These are phyloP conservation scores for Cladophialophora yegresii DNA, from an alignment of 2,329 filamentous ascomycete species.

Conservation along the genomic window DNA sequence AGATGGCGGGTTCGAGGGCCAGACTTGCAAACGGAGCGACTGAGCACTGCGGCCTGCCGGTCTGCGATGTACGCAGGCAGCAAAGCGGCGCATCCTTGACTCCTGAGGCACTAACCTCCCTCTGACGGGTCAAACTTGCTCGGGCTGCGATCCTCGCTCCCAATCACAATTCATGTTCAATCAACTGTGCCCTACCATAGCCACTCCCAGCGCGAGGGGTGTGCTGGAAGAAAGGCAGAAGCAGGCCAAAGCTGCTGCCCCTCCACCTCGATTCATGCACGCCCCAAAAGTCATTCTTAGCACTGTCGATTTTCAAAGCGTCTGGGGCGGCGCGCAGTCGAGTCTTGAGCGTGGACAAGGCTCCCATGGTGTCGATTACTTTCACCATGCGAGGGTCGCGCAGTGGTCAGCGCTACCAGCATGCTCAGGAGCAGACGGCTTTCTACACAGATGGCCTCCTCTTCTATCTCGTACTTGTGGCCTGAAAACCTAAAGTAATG, in stretches of 20 bases:
- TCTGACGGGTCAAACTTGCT: conserved; percentile 25
- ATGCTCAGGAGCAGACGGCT: conserved; percentile 2
- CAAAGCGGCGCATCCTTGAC: conserved; percentile 1
- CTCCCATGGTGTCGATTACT: conserved; percentile 22
- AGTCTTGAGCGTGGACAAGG: conserved; percentile 18
- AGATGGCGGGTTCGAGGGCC: conserved; percentile 19
- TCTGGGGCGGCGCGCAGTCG: conserved; percentile 5
- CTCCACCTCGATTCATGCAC: conserved; percentile 3
- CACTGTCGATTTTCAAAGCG: conserved; percentile 17
- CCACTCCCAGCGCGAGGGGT: conserved; percentile 21
- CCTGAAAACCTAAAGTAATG: not conserved
- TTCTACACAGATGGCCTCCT: not conserved
- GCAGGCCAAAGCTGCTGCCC: conserved; percentile 18
- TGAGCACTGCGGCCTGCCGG: conserved; percentile 22
- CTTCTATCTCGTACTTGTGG: not conserved
- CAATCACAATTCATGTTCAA: conserved; percentile 23
- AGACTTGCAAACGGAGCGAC: conserved; percentile 24
- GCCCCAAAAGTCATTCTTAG: conserved; percentile 27
- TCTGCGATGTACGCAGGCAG: conserved; percentile 29
- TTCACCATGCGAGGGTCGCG: conserved; percentile 22
- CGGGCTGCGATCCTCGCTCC: conserved; percentile 16
- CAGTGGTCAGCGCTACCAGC: conserved; percentile 29
- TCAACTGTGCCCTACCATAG: conserved; percentile 15
- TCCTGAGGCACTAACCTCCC: conserved; percentile 19
- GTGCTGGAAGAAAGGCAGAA: conserved; percentile 22